These are phyloP conservation scores for Malbranchea zuffiana DNA, from an alignment of 2,329 filamentous ascomycete genomes.

Conservation along the genomic window DNA sequence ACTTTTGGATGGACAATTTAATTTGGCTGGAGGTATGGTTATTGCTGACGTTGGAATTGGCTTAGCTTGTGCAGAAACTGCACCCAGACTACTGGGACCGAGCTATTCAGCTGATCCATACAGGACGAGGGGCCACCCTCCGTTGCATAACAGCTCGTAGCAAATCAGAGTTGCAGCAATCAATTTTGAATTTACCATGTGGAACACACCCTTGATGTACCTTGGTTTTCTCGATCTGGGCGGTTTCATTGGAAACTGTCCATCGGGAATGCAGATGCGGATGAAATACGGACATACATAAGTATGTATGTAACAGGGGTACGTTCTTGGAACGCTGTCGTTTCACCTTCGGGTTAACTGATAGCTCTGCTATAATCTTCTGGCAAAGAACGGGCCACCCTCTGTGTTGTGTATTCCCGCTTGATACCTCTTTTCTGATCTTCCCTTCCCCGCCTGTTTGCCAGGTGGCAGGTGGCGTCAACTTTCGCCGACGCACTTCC, in stretches of 20 bases:
- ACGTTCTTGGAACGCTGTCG: slow-evolving; percentile 4
- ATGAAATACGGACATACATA: too few relatives aligned
- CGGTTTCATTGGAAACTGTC: too few relatives aligned
- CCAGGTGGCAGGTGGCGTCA: slow-evolving; percentile 11
- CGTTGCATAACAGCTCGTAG: slow-evolving; percentile 11
- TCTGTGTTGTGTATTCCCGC: too few relatives aligned
- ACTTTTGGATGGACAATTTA: too few relatives aligned
- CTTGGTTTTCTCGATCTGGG: too few relatives aligned
- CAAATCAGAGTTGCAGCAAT: slow-evolving; percentile 12
- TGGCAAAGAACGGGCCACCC: too few relatives aligned
- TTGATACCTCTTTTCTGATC: slow-evolving; percentile 15
- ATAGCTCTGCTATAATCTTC: neutral
- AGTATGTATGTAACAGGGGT: slow-evolving; percentile 8
- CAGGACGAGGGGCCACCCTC: slow-evolving; percentile 6
- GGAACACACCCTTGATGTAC: slow-evolving; percentile 4
- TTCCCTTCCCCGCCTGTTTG: slow-evolving; percentile 13
- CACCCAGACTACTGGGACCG: slow-evolving; percentile 26
- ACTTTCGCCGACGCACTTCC: too few relatives aligned
- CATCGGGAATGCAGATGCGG: too few relatives aligned
- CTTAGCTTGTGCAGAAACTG: slow-evolving; percentile 1
- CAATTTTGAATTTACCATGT: slow-evolving; percentile 6
- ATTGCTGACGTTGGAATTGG: too few relatives aligned
- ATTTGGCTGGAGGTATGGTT: too few relatives aligned
- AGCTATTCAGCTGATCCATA: slow-evolving; percentile 31
- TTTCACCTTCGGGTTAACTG: neutral